Conservation (phyloP, 768 basidiomycete species). For the Hygrophorus russula region DNA sequence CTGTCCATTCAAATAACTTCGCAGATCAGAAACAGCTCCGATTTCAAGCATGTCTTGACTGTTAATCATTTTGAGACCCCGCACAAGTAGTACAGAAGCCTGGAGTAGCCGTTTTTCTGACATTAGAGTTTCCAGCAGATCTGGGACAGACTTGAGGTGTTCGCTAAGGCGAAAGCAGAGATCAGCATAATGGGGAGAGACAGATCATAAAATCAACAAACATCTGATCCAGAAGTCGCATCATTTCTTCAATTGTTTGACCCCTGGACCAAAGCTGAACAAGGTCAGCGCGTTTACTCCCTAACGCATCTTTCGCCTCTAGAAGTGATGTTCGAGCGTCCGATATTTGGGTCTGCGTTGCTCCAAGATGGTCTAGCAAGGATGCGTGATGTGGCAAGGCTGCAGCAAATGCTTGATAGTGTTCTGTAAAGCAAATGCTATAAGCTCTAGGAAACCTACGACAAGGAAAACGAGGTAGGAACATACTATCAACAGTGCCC, state of each 20-base stretch:
- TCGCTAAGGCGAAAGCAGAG: constrained; percentile 44
- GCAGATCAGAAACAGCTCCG: constrained; percentile 84
- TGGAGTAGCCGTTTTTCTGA: constrained; percentile 90
- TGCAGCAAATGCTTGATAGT: constrained; percentile 93
- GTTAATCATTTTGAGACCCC: constrained; percentile 83
- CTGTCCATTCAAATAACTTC: constrained; percentile 75
- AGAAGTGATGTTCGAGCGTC: constrained; percentile 59
- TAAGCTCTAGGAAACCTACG: constrained; percentile 5
- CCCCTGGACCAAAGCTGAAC: constrained; percentile 84
- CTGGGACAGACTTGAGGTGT: constrained; percentile 81
- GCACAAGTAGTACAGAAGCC: constrained; percentile 77
- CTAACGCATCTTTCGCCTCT: constrained; percentile 71
- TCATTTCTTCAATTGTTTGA: constrained; percentile 92
- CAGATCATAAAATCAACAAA: constrained; percentile 25
- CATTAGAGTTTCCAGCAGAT: constrained; percentile 85
- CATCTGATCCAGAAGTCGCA: constrained; percentile 91
- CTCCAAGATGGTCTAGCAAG: constrained; percentile 57
- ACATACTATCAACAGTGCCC: constrained; percentile 81
- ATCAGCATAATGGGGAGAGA: neutral
- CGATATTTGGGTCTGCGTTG: constrained; percentile 65
- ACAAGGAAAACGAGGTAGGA: neutral
- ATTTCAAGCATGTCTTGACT: constrained; percentile 91
- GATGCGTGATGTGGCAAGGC: constrained; percentile 84
- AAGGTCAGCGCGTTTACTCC: constrained; percentile 78
- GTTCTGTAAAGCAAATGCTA: constrained; percentile 33